Evolutionary conservation across 768 basidiomycete genomes (phyloP), one percentile per base, ranked within the genome.

Genomic region (Termitomyces sp.): DNA sequence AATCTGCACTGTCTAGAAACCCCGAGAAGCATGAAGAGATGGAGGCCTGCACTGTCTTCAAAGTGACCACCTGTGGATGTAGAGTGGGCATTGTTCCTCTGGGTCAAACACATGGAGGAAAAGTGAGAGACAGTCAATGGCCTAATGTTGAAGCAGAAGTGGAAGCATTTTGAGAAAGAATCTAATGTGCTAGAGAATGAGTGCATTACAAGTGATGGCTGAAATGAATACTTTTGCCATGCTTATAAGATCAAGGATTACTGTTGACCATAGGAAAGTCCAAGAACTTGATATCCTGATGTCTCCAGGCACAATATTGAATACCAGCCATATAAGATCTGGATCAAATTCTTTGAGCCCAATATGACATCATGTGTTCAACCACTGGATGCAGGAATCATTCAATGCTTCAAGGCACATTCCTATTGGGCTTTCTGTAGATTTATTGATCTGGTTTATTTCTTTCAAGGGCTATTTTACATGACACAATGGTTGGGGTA

Each of bases 351-450:
- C 34, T 34, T 34, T 34, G 34, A 25, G 25, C 25, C 25, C 25
- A 25, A 25, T 25, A 25, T 25, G 25, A 25, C 25, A 25, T 25
- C 25, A 45, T 72, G 65, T 66, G 67, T 79, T 37, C 77, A 79
- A 57, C 76, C 74, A 5, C 60, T 64, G 37, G 75, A 78, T 45
- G 55, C 55, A 10, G 42, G 55, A 31, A 56, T 56, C 42, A 56
- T 71, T 76, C 67, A 79, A 77, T 65, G 75, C 76, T 71, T 76
- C 67, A 79, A 77, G 66, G 75, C 76, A 0, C 64, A 70, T 42
- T 79, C 78, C 57, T 60, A 66, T 3, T 34, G 48, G 4, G 57
- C 48, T 3, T 76, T 75, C 55, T 71, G 69, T 58, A 10, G 40
- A 3, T 25, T 25, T 25, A 25, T 25, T 25, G 25, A 25, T 25